Evolutionary conservation across 2,329 filamentous ascomycete genomes (phyloP), one percentile per base, ranked within the genome.

Genomic region (Plenodomus tracheiphilus): DNA sequence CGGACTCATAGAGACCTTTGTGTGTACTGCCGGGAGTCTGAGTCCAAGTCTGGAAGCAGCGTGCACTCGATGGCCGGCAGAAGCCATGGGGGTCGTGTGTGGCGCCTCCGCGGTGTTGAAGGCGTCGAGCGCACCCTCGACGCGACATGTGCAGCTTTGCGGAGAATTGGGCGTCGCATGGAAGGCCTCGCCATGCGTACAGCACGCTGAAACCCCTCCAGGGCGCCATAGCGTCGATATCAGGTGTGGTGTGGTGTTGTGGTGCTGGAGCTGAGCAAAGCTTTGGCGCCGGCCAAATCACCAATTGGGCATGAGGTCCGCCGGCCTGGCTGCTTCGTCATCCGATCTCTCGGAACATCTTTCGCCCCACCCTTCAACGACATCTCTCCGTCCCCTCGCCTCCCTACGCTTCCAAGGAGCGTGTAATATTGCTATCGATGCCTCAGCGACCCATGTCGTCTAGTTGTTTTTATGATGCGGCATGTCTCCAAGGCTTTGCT

Each of bases 161-260:
- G 30, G 41, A 42, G 16, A 53, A 6, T 9, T 17, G 4, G 11
- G 4, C 4, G 13, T 32, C 28, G 28, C 28, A 32, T 32, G 6
- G 28, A 32, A 32, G 11, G 4, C 6, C 28, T 11, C 28, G 34
- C 25, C 30, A 44, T 25, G 30, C 16, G 4, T 8, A 20, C 13
- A 17, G 36, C 18, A 49, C 43, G 15, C 25, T 39, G 20, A 34
- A 6, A 10, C 58, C 58, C 39, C 58, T 58, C 15, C 56, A 60
- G 11, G 58, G 58, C 39, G 58, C 58, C 56, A 61, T 61, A 30
- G 30, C 42, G n/a, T 21, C 46, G 9, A 41, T 11, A 41, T 11
- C 17, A 30, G 37, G 9, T 28, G 36, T 38, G 45, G 32, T 53
- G 52, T 38, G 50, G 30, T 22, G 30, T 43, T 42, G 19, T 43